These are phyloP conservation scores for Vitellaria paradoxa DNA, from an alignment of 179 eudicot species.

Conservation along the genomic window DNA sequence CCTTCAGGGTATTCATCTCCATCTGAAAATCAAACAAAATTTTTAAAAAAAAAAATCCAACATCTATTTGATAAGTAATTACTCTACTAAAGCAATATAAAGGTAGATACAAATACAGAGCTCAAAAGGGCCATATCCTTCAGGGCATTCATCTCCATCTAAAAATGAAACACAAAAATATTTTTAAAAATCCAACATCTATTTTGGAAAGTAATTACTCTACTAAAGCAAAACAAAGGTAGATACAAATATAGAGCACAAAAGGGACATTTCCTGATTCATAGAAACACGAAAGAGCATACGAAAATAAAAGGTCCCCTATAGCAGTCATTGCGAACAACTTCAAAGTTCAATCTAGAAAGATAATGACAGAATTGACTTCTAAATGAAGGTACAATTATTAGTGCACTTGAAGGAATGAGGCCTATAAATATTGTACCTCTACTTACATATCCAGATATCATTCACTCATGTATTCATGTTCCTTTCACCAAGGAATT, in stretches of 20 bases:
- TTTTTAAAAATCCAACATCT: neutral
- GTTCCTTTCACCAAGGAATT: neutral
- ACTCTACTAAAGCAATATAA: neutral
- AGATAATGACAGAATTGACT: constrained; percentile 5
- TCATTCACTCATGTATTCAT: neutral
- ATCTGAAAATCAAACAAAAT: constrained; percentile 40
- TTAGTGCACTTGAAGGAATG: neutral
- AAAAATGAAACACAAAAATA: constrained; percentile 13
- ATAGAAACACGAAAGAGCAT: neutral
- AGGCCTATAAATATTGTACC: neutral
- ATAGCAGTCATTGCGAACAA: neutral
- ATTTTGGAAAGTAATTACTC: neutral
- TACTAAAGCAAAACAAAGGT: neutral
- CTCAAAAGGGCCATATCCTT: neutral
- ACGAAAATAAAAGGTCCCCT: neutral
- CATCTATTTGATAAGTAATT: neutral
- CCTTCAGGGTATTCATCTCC: constrained; percentile 90
- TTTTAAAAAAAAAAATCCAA: neutral
- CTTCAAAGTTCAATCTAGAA: neutral
- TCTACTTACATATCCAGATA: neutral
- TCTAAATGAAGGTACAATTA: neutral
- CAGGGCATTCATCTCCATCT: no score
- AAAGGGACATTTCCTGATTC: neutral
- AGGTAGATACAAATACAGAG: neutral
- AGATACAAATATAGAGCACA: neutral